These are phyloP conservation scores for Botrytis aclada DNA, from an alignment of 2,329 filamentous ascomycete genomes.

Conservation along the genomic window DNA sequence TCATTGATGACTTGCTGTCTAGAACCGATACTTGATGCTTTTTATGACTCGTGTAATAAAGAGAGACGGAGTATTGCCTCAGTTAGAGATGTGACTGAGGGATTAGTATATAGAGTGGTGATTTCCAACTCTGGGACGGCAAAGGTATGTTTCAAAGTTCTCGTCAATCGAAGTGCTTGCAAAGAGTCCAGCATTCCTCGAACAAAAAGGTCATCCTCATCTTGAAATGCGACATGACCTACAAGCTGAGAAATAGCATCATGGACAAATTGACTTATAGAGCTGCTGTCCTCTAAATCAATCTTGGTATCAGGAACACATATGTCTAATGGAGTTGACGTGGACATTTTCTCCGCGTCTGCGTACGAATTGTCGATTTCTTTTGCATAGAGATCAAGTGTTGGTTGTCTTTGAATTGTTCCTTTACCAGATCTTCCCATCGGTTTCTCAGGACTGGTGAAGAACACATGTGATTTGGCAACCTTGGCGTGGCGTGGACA, in stretches of 20 bases:
- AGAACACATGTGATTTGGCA: constrained; percentile 34
- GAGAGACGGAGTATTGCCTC: neutral
- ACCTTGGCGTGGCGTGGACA: constrained; percentile 34
- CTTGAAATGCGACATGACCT: neutral
- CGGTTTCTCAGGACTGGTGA: constrained; percentile 35
- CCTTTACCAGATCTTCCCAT: constrained; percentile 40
- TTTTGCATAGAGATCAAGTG: constrained; percentile 32
- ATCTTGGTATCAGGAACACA: no score
- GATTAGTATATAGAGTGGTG: neutral
- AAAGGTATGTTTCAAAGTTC: neutral
- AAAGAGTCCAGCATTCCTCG: constrained; percentile 2
- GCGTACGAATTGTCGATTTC: constrained; percentile 30
- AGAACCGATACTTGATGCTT: neutral
- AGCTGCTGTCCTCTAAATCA: neutral
- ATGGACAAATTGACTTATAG: neutral
- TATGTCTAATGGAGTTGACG: neutral
- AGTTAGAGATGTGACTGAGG: neutral
- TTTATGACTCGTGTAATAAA: neutral
- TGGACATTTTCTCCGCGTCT: neutral
- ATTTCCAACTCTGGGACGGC: neutral
- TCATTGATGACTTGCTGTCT: neutral
- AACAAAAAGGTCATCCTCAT: neutral
- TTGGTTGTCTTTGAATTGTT: constrained; percentile 36
- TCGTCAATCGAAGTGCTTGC: neutral
- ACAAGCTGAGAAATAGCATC: neutral